Base-by-base conservation (phyloP, 495 filamentous ascomycete genomes). In the Trichoderma asperelloides region DNA sequence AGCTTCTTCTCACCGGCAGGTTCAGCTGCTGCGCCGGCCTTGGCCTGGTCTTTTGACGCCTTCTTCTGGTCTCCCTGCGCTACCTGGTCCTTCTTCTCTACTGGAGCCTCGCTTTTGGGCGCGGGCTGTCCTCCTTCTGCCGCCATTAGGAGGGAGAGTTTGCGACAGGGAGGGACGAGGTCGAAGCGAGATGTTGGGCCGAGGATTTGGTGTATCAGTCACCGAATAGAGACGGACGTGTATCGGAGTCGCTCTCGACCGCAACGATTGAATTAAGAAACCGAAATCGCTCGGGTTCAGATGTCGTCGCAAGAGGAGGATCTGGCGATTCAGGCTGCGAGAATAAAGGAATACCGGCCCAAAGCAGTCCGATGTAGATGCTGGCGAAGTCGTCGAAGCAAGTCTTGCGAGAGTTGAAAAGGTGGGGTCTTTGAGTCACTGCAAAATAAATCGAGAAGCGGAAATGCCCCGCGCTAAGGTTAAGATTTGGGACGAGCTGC, bases 1-100 rank as follows among this genome's bases (percentile, higher is more conserved):
- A 84, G 78, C 63, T 89, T 75, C 51, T 71, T 64, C 27, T 71
- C 68, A 62, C 71, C 71, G 11, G 74, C 66, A 62, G n/a, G 45
- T 64, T 45, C 72, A 68, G 45, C 12, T 63, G 57, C 69, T 73
- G 67, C 71, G 70, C 15, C 41, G 39, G 40, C n/a, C 41, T 65
- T 65, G 64, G n/a, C 30, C 64, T 45, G 40, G 64, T 27, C 40
- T 51, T 65, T 64, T 30, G 62, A 25, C 18, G 15, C 28, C 33
- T 41, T 27, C 62, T 63, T 43, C 18, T 41, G 62, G 11, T 39
- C 21, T 30, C 11, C 40, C 18, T 41, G 62, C 57, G 23, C 16
- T 11, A 7, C 33, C 62, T 39, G 40, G 21, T 64, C 62, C 25
- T 60, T 60, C 12, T 60, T 60, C 25, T 60, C 55, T 15, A 23